Evolutionary conservation across 1,284 basidiomycete genomes (phyloP).

Genomic region (Fomitiporia mediterranea): DNA sequence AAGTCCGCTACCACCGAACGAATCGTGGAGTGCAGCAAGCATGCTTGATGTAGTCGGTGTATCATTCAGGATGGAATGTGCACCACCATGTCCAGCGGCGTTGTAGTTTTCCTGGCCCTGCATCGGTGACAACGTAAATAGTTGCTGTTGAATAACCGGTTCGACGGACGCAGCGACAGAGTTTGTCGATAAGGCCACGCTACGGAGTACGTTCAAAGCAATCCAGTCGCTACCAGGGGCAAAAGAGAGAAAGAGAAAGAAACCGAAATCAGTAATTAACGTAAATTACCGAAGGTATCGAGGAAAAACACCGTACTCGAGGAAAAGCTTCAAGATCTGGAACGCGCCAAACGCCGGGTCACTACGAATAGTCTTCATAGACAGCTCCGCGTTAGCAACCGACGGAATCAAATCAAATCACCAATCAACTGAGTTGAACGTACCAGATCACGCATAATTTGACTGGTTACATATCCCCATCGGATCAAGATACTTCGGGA

Average conservation of each 20-base stretch:
- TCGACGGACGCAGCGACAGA: constrained; percentile 86
- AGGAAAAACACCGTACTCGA: constrained; percentile 56
- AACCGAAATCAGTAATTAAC: constrained; percentile 18
- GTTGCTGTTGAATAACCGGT: constrained; percentile 83
- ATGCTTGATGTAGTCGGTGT: constrained; percentile 83
- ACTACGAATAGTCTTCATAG: constrained; percentile 73
- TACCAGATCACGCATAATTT: constrained; percentile 83
- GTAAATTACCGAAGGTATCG: constrained; percentile 5
- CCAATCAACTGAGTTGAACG: constrained; percentile 29
- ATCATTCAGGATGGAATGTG: constrained; percentile 46
- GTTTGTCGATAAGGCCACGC: constrained; percentile 80
- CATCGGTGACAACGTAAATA: constrained; percentile 77
- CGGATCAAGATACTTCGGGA: constrained; percentile 81
- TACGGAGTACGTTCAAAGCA: constrained; percentile 78
- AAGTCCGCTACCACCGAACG: constrained; percentile 57
- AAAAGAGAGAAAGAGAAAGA: constrained; percentile 23
- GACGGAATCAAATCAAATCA: background rate
- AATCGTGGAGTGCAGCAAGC: constrained; percentile 75
- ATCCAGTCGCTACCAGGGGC: constrained; percentile 71
- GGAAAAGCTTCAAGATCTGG: constrained; percentile 84
- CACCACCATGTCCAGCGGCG: constrained; percentile 40
- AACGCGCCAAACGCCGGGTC: constrained; percentile 87
- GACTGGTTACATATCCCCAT: constrained; percentile 88
- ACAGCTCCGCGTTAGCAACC: constrained; percentile 20
- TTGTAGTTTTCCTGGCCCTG: constrained; percentile 73